Conservation (phyloP, 192 early-diverging fungal species). For the Coemansia asiatica region DNA sequence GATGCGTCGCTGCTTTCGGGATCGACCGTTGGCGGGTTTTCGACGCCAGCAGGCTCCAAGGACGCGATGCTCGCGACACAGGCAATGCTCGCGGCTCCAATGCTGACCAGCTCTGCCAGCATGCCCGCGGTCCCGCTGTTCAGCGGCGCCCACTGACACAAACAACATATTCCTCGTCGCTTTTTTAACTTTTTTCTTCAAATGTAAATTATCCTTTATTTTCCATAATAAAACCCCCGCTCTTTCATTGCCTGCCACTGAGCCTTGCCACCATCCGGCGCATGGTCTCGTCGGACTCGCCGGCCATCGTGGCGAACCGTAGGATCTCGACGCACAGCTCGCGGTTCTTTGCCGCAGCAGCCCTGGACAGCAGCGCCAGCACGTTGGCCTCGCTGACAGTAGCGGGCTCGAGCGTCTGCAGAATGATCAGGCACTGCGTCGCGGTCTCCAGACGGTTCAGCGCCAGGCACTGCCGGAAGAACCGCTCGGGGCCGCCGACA, state of each 20-base stretch:
- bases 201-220: background rate
- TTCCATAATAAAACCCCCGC: background rate
- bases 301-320: constrained; percentile 32
- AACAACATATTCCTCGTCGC: background rate
- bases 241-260: background rate
- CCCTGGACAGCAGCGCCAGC: constrained; percentile 26
- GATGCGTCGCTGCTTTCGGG: background rate
- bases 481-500: constrained; percentile 77
- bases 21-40: background rate
- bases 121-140: background rate
- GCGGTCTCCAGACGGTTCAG: constrained; percentile 74
- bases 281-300: constrained; percentile 33
- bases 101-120: too few species aligned
- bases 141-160: background rate
- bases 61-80: background rate
- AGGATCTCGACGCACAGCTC: constrained; percentile 39
- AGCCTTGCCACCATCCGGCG: constrained; percentile 4
- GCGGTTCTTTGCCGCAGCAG: constrained; percentile 12
- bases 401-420: constrained; percentile 85
- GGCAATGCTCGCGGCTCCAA: background rate
- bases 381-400: constrained; percentile 21
- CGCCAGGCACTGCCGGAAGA: constrained; percentile 82
- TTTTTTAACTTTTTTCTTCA: background rate
- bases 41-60: background rate
- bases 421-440: constrained; percentile 86